Percentiles rank a stretch among this genome's conserved stretches.
phyloP scores from a whole-genome alignment of 2,329 filamentous ascomycete species.

The Botrytis pseudocinerea region DNA sequence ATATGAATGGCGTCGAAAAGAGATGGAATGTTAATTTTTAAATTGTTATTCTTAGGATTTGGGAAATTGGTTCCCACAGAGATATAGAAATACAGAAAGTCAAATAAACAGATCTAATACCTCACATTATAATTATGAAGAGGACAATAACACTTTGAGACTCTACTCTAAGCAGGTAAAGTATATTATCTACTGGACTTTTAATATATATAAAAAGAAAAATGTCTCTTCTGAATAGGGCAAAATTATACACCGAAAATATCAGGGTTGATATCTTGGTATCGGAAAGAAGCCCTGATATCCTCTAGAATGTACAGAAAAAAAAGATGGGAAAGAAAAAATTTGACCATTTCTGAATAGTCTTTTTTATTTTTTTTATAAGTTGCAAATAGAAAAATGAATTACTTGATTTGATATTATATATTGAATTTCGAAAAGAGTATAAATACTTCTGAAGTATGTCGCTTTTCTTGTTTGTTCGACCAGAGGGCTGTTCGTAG shows the following conservation, averaged over 20 bases:
- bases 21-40: background rate
- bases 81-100: background rate
- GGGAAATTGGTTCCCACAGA: background rate
- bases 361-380: background rate
- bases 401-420: background rate
- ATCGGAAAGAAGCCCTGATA: background rate
- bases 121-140: background rate
- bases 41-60: background rate
- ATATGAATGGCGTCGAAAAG: background rate
- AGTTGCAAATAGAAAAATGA: background rate
- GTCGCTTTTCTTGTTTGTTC: background rate
- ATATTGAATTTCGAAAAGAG: background rate
- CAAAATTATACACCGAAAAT: background rate
- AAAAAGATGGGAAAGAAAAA: background rate
- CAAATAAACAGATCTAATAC: background rate
- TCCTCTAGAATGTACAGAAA: background rate
- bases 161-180: background rate
- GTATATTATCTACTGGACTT: background rate
- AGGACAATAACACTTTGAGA: background rate
- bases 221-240: background rate
- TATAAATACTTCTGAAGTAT: background rate
- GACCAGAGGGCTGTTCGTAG: background rate
- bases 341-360: rapidly evolving
- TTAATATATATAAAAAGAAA: background rate
- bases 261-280: background rate